Conservation (phyloP, 177 flowering plant genomes). For the Vitis hybrid region DNA sequence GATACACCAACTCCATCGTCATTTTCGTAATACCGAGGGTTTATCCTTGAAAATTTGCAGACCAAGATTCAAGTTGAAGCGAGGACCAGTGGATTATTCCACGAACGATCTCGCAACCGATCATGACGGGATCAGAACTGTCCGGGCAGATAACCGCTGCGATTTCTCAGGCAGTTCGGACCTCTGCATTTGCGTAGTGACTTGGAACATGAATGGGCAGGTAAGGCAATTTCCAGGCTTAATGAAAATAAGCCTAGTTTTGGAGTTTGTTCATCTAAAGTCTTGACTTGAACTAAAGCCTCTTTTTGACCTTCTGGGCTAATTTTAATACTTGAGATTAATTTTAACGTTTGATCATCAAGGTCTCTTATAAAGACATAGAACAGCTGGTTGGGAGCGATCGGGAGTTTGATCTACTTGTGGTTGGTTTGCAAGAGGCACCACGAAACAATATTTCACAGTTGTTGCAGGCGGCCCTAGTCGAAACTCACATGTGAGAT, state of each 20-base stretch:
- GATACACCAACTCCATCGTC: too few species aligned
- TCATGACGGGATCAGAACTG: constrained; percentile 59
- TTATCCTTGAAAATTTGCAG: constrained; percentile 9
- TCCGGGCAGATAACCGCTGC: constrained; percentile 34
- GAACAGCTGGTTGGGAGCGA: constrained; percentile 42
- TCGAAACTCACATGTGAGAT: constrained; percentile 50
- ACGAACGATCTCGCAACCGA: constrained; percentile 2
- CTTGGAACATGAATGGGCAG: constrained; percentile 92
- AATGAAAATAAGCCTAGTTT: background rate
- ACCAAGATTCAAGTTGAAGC: constrained; percentile 22
- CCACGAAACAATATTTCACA: constrained; percentile 44
- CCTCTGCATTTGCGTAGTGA: constrained; percentile 56
- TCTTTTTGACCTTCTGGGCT: too few species aligned
- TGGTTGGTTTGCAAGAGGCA: constrained; percentile 77
- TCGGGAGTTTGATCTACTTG: constrained; percentile 53
- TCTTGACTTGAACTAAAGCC: too few species aligned
- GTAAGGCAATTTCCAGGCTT: constrained; percentile 18
- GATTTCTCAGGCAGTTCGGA: constrained; percentile 36
- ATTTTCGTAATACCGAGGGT: too few species aligned
- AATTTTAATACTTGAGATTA: too few species aligned
- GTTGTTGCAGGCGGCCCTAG: constrained; percentile 36
- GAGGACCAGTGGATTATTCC: constrained; percentile 10
- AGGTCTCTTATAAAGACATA: constrained; percentile 55
- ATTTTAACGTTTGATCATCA: background rate
- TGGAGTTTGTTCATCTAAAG: too few species aligned